Evolutionary conservation across 768 basidiomycete species (phyloP).

Genomic region (Infundibulicybe gibba): DNA sequence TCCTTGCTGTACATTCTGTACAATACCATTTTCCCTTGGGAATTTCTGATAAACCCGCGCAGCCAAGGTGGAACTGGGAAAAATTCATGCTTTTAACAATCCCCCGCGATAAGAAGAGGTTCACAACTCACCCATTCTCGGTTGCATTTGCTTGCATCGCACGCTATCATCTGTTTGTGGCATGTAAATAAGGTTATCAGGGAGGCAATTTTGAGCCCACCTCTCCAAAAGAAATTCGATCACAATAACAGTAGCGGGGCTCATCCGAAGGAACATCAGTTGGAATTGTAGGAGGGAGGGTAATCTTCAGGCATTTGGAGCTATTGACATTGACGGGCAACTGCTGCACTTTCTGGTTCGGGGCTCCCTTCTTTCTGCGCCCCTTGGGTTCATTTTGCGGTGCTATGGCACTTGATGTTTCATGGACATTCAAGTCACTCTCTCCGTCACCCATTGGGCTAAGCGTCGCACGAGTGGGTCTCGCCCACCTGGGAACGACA

Average conservation of each 20-base stretch:
- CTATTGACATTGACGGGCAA: conserved; percentile 9
- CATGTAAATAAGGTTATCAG: conserved; percentile 2
- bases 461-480: conserved; percentile 36
- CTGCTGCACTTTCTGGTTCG: conserved; percentile 10
- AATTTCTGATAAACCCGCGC: conserved; percentile 55
- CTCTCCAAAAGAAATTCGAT: conserved; percentile 76
- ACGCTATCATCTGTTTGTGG: conserved; percentile 73
- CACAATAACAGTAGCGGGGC: conserved; percentile 76
- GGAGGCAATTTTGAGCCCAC: conserved; percentile 33
- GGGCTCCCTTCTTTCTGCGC: conserved; percentile 17
- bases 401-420: conserved; percentile 5
- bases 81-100: conserved; percentile 1
- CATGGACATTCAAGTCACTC: conserved; percentile 7
- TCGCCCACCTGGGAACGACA: conserved; percentile 49
- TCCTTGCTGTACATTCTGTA: conserved; percentile 50
- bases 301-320: conserved; percentile 27
- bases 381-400: conserved; percentile 8
- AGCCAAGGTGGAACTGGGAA: conserved; percentile 75
- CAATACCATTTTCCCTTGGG: conserved; percentile 75
- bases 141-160: conserved; percentile 68
- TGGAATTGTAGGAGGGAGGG: conserved; percentile 25
- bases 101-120: not conserved
- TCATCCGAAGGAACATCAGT: conserved; percentile 33
- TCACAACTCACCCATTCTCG: conserved; percentile 74
- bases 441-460: conserved; percentile 36